These are phyloP conservation scores for Calonectria pseudoturangicola DNA, from an alignment of 2,329 filamentous ascomycete species.

Conservation along the genomic window DNA sequence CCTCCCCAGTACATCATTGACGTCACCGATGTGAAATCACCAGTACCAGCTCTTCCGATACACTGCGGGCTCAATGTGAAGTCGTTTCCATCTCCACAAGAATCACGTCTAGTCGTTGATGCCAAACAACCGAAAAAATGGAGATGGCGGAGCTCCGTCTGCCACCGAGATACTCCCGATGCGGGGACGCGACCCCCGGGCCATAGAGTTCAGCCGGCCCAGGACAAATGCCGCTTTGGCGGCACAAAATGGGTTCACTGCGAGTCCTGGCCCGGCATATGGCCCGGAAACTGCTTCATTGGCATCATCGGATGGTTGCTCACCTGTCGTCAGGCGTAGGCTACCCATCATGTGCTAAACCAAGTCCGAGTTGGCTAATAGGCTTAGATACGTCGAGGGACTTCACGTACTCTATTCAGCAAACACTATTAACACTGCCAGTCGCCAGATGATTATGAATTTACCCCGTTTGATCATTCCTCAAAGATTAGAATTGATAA, in stretches of 20 bases:
- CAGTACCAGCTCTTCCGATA: not conserved
- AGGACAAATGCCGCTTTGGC: slow-evolving; percentile 48
- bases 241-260: slow-evolving; percentile 39
- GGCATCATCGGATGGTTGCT: slow-evolving; percentile 58
- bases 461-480: slow-evolving; percentile 46
- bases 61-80: slow-evolving; percentile 7
- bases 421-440: slow-evolving; percentile 53
- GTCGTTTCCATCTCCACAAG: not conserved
- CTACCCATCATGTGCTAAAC: not conserved
- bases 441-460: slow-evolving; percentile 46
- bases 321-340: slow-evolving; percentile 56
- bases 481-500: slow-evolving; percentile 48
- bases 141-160: slow-evolving; percentile 54
- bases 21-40: not conserved
- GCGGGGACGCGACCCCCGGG: slow-evolving; percentile 12
- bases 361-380: not conserved
- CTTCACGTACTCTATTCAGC: slow-evolving; percentile 56
- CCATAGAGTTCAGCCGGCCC: slow-evolving; percentile 39
- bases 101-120: slow-evolving; percentile 4
- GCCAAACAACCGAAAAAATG: slow-evolving; percentile 44
- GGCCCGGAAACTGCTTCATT: slow-evolving; percentile 46
- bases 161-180: slow-evolving; percentile 47
- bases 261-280: slow-evolving; percentile 47
- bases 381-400: slow-evolving; percentile 54
- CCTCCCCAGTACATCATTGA: slow-evolving; percentile 19